Percentiles rank a stretch among this genome's conserved stretches.
phyloP scores from a whole-genome alignment of 805 yeast genomes.

The Saturnispora bothae region DNA sequence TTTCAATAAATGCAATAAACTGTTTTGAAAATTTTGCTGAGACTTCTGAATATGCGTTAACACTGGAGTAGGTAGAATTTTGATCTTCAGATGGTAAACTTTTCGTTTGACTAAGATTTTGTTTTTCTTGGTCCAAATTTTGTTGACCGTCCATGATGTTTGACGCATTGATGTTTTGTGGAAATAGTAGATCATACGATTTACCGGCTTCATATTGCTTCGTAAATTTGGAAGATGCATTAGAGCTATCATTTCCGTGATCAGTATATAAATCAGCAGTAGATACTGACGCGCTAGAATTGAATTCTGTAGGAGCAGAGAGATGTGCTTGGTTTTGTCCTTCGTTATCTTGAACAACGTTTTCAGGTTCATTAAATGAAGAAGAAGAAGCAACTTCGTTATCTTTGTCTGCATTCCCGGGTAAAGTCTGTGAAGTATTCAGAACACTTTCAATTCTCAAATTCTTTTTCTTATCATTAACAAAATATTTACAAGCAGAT shows the following conservation, averaged over 20 bases:
- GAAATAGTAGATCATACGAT: not conserved
- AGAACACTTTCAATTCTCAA: slow-evolving; percentile 16
- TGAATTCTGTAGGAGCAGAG: not conserved
- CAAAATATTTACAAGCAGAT: slow-evolving; percentile 40
- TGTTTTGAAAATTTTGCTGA: slow-evolving; percentile 10
- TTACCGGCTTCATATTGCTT: not conserved
- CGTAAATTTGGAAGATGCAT: too few relatives aligned
- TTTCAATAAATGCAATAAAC: slow-evolving; percentile 25
- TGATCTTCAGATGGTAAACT: not conserved
- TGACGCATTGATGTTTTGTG: not conserved
- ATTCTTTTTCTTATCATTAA: slow-evolving; percentile 43
- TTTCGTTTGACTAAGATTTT: not conserved
- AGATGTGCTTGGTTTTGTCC: not conserved
- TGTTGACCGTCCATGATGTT: not conserved
- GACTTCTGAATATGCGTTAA: slow-evolving; percentile 2
- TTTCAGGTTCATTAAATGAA: not conserved
- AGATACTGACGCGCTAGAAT: not conserved
- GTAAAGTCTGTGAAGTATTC: not conserved
- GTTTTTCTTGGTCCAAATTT: not conserved
- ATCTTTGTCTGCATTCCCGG: not conserved
- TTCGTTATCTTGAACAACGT: too few relatives aligned
- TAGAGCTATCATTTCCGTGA: too few relatives aligned
- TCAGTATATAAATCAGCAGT: too few relatives aligned
- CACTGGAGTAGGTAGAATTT: not conserved
- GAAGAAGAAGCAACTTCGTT: not conserved